These are phyloP conservation scores for Lithocarpus polystachyus DNA, from an alignment of 306 rosid genomes.

Conservation along the genomic window DNA sequence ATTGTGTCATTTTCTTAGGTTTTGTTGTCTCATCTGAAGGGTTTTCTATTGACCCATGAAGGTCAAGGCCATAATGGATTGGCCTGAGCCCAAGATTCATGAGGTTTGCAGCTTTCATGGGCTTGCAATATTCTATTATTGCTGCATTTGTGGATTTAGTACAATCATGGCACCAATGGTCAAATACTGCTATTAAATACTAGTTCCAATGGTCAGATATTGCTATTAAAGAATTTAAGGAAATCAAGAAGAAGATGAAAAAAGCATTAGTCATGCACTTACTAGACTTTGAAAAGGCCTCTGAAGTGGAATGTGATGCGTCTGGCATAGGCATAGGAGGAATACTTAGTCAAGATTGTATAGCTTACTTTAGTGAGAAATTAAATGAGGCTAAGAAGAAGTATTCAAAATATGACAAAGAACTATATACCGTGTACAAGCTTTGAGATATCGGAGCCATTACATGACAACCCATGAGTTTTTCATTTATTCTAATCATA, in stretches of 20 bases:
- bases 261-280: neutral
- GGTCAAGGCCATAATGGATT: neutral
- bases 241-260: neutral
- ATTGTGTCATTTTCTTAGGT: neutral
- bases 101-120: neutral
- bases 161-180: neutral
- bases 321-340: neutral
- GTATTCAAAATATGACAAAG: neutral
- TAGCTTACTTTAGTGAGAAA: slow-evolving; percentile 4
- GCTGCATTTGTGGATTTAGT: neutral
- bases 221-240: neutral
- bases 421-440: neutral
- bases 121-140: neutral
- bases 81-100: neutral
- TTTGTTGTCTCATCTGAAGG: neutral
- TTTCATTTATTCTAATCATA: neutral
- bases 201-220: neutral
- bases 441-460: neutral
- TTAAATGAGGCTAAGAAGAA: slow-evolving; percentile 5
- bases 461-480: neutral
- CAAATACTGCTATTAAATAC: neutral
- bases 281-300: neutral
- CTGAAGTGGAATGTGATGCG: neutral
- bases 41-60: neutral
- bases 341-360: neutral